Conservation (phyloP, 2,329 filamentous ascomycete species). For the Diaporthe vaccinii region DNA sequence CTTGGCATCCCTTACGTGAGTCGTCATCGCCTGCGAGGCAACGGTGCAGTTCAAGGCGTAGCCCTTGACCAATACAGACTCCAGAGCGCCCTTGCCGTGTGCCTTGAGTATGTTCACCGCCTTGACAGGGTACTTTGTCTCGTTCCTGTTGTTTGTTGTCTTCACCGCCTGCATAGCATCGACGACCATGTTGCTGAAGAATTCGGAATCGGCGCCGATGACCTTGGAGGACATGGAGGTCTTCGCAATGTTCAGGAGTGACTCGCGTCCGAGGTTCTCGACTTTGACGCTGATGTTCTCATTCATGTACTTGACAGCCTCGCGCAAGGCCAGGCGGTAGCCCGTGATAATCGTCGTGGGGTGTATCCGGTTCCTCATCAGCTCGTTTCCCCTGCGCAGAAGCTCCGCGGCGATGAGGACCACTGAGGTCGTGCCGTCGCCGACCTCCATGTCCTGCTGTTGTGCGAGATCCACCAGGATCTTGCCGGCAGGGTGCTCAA, state of each 20-base stretch:
- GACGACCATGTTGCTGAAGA: slow-evolving; percentile 97
- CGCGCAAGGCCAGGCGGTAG: slow-evolving; percentile 93
- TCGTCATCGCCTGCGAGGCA: slow-evolving; percentile 97
- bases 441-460: slow-evolving; percentile 99
- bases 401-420: slow-evolving; percentile 98
- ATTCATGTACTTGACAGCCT: slow-evolving; percentile 98
- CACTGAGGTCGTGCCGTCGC: slow-evolving; percentile 97
- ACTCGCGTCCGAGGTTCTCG: slow-evolving; percentile 89
- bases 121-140: slow-evolving; percentile 98
- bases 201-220: slow-evolving; percentile 94
- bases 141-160: slow-evolving; percentile 88
- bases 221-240: slow-evolving; percentile 99
- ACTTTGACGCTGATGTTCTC: slow-evolving; percentile 98
- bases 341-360: slow-evolving; percentile 99
- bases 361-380: slow-evolving; percentile 99
- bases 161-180: slow-evolving; percentile 97
- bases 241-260: slow-evolving; percentile 93
- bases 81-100: slow-evolving; percentile 90
- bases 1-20: slow-evolving; percentile 91
- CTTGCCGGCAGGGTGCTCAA: slow-evolving; percentile 98
- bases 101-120: slow-evolving; percentile 99
- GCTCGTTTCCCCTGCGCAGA: slow-evolving; percentile 91
- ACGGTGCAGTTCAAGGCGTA: slow-evolving; percentile 99
- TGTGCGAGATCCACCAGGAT: slow-evolving; percentile 98
- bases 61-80: slow-evolving; percentile 93